Conservation (phyloP, 2,329 filamentous ascomycete genomes). For the Diaporthe citriasiana region DNA sequence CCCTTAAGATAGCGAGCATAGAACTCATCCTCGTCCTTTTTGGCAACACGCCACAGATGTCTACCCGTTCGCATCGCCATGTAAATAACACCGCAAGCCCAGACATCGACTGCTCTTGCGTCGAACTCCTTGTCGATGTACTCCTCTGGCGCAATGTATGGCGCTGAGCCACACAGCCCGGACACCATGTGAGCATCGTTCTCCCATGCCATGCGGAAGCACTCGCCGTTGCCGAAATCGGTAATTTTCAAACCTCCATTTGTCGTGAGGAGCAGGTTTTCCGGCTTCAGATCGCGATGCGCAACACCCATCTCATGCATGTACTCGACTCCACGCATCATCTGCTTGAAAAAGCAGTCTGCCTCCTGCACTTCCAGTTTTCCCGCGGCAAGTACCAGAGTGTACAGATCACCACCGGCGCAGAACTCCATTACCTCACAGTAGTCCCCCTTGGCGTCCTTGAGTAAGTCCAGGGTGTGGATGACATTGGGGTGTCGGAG, state of each 20-base stretch:
- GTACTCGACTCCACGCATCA: slow-evolving; percentile 99
- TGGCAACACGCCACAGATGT: slow-evolving; percentile 96
- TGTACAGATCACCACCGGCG: slow-evolving; percentile 95
- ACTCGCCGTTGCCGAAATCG: slow-evolving; percentile 98
- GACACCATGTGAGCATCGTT: slow-evolving; percentile 98
- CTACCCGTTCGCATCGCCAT: slow-evolving; percentile 99
- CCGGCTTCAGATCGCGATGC: slow-evolving; percentile 95
- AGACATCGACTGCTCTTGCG: slow-evolving; percentile 96
- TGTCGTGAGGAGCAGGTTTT: slow-evolving; percentile 94
- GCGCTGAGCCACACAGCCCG: slow-evolving; percentile 94
- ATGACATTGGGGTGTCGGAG: slow-evolving; percentile 98
- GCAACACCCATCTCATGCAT: slow-evolving; percentile 99
- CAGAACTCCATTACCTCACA: slow-evolving; percentile 99
- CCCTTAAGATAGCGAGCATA: slow-evolving; percentile 95
- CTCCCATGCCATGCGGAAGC: slow-evolving; percentile 99
- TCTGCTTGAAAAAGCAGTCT: slow-evolving; percentile 98
- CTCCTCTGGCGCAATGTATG: slow-evolving; percentile 97
- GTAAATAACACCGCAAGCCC: slow-evolving; percentile 99
- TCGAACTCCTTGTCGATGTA: slow-evolving; percentile 97
- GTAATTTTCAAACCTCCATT: slow-evolving; percentile 96
- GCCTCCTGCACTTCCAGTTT: slow-evolving; percentile 94
- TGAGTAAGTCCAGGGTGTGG: slow-evolving; percentile 93
- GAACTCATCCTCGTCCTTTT: slow-evolving; percentile 97
- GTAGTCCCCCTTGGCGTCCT: slow-evolving; percentile 97
- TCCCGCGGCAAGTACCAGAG: slow-evolving; percentile 88